Evolutionary conservation across 345 rosid species (phyloP), one percentile per base, ranked within the genome.

Genomic region (Eutrema heterophyllum): DNA sequence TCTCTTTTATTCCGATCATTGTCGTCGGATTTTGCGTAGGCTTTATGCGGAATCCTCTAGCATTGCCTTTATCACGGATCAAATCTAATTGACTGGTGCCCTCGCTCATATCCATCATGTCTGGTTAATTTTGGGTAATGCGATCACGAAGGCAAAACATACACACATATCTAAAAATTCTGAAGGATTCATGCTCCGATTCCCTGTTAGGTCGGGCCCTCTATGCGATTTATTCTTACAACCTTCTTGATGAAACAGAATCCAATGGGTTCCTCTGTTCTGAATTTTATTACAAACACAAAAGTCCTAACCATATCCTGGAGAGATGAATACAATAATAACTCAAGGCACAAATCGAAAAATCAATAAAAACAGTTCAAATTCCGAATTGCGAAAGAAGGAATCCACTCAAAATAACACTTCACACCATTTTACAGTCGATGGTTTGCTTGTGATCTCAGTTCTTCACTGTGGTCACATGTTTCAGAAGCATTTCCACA

Each of bases 401-500:
- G 10, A 16, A 39, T 57, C 38, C 67, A 64, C 24, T 1, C 5
- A 32, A 30, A 63, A 33, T 1, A 21, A 62, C 9, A 62, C 33
- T 62, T 72, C 39, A 53, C 48, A 65, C 58, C 72, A 67, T 50
- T 39, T 66, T 40, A 29, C 45, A 49, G 7, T 30, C 7, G 44
- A 67, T 67, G 77, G 77, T 55, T 57, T 43, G 43, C 44, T 66
- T 14, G 45, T 29, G 67, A 67, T 32, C 49, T 78, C 57, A 78
- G 53, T 78, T 78, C 21, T 59, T 72, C 59, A 78, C 91, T 6
- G 89, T 75, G 64, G 95, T 88, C 38, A 72, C 81, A 51, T 78
- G 72, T 72, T 78, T 72, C 26, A 78, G 81, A 81, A 93, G 93
- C 95, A 90, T 84, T 6, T 83, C 82, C 43, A 87, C 87, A 11